Evolutionary conservation across 129 eudicot genomes (phyloP), one percentile per base, ranked within the genome.

Genomic region (Pseudognaphalium luteoalbum): DNA sequence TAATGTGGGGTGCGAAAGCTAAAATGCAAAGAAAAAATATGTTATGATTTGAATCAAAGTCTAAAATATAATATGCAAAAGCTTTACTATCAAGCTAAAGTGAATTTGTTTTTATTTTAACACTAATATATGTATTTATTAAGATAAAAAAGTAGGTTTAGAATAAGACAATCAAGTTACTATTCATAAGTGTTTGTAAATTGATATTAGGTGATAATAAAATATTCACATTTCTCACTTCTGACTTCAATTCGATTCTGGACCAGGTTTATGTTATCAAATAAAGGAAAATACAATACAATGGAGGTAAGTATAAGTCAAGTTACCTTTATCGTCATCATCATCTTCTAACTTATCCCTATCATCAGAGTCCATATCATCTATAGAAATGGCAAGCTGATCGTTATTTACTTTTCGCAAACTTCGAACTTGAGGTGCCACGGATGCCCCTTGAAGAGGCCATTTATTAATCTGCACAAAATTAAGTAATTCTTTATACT

Each of bases 271-370:
- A 47, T 51, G 6, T 50, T 70, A 34, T 19, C 44, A 7, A n/a
- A 62, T 63, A 11, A 74, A 60, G 1, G 1, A 39, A 57, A 57
- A 22, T 6, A 60, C 2, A 41, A 60, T 19, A 60, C 2, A 60
- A 60, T 19, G 4, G 22, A 52, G 20, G 37, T 28, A 68, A 21
- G 30, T n/a, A 66, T 14, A 7, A 25, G 37, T 11, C 20, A 65
- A 59, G 30, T 66, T 78, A 94, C 97, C 87, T 86, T 94, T 94
- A 86, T 91, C 98, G 79, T 94, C 97, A 77, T 94, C 98, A 50
- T 93, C 98, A 37, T 88, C 91, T 64, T 82, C 96, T 77, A 92
- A 78, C 72, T 78, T 81, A n/a, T 77, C 83, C 32, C 62, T 80
- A 59, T 82, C 84, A 81, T 71, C 85, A 6, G 84, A 78, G 74